Conservation (phyloP, 1,139 yeast species). For the Oligophagozyma castellii region DNA sequence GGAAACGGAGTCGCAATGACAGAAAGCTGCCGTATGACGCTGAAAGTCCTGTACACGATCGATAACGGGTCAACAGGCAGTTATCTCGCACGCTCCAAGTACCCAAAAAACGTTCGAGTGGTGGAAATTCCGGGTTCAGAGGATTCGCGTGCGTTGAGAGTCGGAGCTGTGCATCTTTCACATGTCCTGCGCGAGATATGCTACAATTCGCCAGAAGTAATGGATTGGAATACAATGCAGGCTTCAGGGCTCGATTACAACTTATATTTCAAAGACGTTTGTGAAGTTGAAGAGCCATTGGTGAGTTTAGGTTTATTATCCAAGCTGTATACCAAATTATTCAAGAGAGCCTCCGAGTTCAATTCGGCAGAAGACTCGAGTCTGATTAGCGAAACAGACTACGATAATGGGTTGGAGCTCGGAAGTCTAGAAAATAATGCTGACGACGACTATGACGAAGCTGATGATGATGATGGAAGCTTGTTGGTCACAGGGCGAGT, state of each 20-base stretch:
- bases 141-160: constrained; percentile 5
- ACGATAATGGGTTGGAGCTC: constrained; percentile 11
- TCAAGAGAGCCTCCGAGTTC: too few relatives aligned
- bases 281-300: constrained; percentile 66
- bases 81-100: constrained; percentile 22
- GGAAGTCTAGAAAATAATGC: too few relatives aligned
- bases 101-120: constrained; percentile 16
- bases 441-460: constrained; percentile 9
- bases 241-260: constrained; percentile 37
- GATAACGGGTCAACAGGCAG: constrained; percentile 21
- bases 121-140: constrained; percentile 15
- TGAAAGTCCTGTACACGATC: constrained; percentile 23
- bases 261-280: constrained; percentile 56
- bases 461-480: constrained; percentile 16
- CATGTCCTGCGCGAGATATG: constrained; percentile 20
- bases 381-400: too few relatives aligned
- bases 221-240: constrained; percentile 9
- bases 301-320: constrained; percentile 60
- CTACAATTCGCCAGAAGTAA: constrained; percentile 23
- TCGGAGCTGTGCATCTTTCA: constrained; percentile 20
- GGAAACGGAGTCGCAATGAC: constrained; percentile 8
- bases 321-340: constrained; percentile 23
- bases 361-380: too few relatives aligned
- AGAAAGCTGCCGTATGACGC: constrained; percentile 15
- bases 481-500: constrained; percentile 55